Base-by-base conservation (phyloP, 805 yeast genomes). In the Candida sphagnicola region DNA sequence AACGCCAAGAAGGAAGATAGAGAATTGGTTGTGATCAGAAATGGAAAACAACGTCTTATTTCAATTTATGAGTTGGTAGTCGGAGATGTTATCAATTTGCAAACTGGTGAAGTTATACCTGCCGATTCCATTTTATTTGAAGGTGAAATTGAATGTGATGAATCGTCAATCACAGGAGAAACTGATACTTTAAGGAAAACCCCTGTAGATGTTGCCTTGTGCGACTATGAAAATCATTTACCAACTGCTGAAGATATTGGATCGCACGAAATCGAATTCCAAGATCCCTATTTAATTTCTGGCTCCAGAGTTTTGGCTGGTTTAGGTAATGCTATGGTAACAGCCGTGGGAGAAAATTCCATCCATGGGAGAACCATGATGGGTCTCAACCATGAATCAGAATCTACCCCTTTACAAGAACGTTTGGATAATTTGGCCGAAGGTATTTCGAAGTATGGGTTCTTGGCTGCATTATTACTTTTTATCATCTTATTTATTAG, bases 21-120 rank as follows among this genome's bases (percentile, higher is more conserved):
- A 39, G 77, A 78, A 43, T 71, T 93, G 31, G 77, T 85, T 38
- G 95, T 89, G 2, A 65, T 83, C 30, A 73, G 98, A 43, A 73
- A 78, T 30, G 90, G 91, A 28, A 71, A 72, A 34, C 87, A 87
- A 49, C 66, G 65, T 35, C 73, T 79, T 46, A 68, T 89, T 14
- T 78, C 90, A 3, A 80, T 91, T 38, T 80, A 75, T 51, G 86
- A 86, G 43, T 61, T 95, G 35, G 51, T 83, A 24, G 97, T 86
- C 16, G 99, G 99, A 31, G 99, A 93, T 56, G 48, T 93, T 3
- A 64, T 91, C 17, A 67, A 71, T 35, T 63, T 93, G 33, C 95
- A 89, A 59, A 95, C 98, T 2, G 99, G 99, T 45, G 99, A 93
- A 53, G 80, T 93, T 39, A 67, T 91, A 1, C 95, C 98, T 0